A percentile compares a stretch with the other conserved stretches of the same genome.
Evolutionary conservation across 768 basidiomycete genomes (phyloP).

Genomic region (Naganishia randhawae): DNA sequence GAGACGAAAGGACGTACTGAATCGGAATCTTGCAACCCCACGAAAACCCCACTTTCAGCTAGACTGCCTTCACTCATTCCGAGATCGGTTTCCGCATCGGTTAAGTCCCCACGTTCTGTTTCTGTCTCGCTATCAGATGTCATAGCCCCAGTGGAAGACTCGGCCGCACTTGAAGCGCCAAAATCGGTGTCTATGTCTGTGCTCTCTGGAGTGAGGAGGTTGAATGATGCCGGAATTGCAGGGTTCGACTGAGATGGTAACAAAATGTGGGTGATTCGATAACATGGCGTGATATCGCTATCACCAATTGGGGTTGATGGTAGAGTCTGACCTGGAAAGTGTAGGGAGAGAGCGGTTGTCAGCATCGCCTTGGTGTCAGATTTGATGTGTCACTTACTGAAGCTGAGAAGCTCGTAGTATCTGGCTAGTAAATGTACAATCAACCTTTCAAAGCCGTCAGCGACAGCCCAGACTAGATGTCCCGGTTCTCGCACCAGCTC

Average conservation of each 20-base stretch:
- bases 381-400: slow-evolving; percentile 38
- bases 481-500: slow-evolving; percentile 44
- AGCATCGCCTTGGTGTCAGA: not conserved
- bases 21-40: not conserved
- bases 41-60: not conserved
- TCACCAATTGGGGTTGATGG: slow-evolving; percentile 13
- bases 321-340: slow-evolving; percentile 41
- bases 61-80: not conserved
- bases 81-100: not conserved
- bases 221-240: not conserved
- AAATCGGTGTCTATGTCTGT: slow-evolving; percentile 33
- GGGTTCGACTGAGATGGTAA: slow-evolving; percentile 37
- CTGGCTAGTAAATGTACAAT: slow-evolving; percentile 44
- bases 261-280: slow-evolving; percentile 46
- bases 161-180: slow-evolving; percentile 26
- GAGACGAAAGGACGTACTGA: not conserved
- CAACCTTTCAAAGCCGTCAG: slow-evolving; percentile 45
- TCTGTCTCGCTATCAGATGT: slow-evolving; percentile 15
- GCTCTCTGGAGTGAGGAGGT: slow-evolving; percentile 44
- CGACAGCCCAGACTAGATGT: slow-evolving; percentile 45
- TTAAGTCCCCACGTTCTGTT: slow-evolving; percentile 21
- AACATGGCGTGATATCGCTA: slow-evolving; percentile 25
- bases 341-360: not conserved
- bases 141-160: not conserved
- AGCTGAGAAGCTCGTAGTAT: slow-evolving; percentile 47